Conservation (phyloP, 2,329 filamentous ascomycete species). For the Clonostachys solani region DNA sequence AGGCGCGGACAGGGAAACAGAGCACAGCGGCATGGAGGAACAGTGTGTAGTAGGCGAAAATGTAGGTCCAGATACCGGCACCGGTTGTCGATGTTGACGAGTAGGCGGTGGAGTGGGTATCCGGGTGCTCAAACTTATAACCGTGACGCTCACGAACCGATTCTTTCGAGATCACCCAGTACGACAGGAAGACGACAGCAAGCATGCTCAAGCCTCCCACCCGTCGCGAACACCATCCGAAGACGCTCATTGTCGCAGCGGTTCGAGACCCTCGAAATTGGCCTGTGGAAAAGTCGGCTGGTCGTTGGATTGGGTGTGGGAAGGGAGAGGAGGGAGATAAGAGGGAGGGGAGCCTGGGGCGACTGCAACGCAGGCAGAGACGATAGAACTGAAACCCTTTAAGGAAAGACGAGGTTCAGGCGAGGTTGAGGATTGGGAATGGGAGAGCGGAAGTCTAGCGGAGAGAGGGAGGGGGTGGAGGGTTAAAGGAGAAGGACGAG, state of each 20-base stretch:
- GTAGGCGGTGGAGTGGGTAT: constrained; percentile 22
- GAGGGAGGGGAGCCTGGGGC: background rate
- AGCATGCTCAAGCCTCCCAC: constrained; percentile 53
- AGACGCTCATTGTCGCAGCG: constrained; percentile 39
- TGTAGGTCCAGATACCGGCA: constrained; percentile 42
- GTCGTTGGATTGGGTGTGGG: background rate
- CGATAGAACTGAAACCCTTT: background rate
- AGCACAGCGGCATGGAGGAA: constrained; percentile 61
- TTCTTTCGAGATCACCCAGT: constrained; percentile 51
- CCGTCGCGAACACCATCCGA: constrained; percentile 49
- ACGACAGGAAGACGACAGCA: constrained; percentile 40
- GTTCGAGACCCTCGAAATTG: no score
- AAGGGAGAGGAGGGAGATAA: background rate
- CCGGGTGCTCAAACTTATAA: constrained; percentile 35
- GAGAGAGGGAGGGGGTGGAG: background rate
- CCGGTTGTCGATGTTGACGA: constrained; percentile 25
- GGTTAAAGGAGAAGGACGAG: background rate
- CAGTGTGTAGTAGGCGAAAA: constrained; percentile 63
- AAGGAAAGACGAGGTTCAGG: background rate
- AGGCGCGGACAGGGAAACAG: constrained; percentile 58
- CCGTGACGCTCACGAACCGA: constrained; percentile 34
- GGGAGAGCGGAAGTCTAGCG: background rate
- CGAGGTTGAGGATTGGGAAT: background rate
- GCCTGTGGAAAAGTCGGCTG: no score
- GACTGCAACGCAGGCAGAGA: background rate